Percentiles rank a stretch among this genome's conserved stretches.
phyloP scores from a whole-genome alignment of 805 yeast genomes.

The Diddensiella transvaalensis region DNA sequence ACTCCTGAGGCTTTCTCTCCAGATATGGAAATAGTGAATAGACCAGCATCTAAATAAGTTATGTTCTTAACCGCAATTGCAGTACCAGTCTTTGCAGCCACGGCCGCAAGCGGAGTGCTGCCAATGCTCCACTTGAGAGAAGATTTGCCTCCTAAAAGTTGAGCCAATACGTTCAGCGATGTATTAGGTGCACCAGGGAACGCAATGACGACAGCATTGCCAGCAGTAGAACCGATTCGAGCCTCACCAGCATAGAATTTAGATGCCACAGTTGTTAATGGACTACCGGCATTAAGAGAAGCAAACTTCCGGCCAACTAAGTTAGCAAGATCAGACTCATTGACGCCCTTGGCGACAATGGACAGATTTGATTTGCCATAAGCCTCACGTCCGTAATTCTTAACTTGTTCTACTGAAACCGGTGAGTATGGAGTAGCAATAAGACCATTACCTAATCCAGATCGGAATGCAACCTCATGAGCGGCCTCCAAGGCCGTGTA shows the following conservation, averaged over 20 bases:
- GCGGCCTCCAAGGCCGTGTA: conserved; percentile 71
- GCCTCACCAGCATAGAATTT: conserved; percentile 60
- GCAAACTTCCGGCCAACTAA: conserved; percentile 60
- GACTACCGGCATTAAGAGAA: conserved; percentile 58
- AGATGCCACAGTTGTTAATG: conserved; percentile 42
- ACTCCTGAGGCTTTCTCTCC: conserved; percentile 59
- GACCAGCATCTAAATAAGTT: conserved; percentile 73
- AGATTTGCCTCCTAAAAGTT: conserved; percentile 52
- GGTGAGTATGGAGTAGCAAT: conserved; percentile 63
- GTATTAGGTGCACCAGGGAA: conserved; percentile 63
- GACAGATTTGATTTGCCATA: conserved; percentile 70
- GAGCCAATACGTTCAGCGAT: conserved; percentile 65
- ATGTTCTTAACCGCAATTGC: conserved; percentile 50
- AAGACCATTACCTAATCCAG: conserved; percentile 82
- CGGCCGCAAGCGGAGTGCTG: conserved; percentile 46
- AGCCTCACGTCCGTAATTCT: conserved; percentile 59
- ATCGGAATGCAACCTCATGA: conserved; percentile 78
- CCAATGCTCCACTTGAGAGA: conserved; percentile 54
- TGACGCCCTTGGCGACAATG: conserved; percentile 70
- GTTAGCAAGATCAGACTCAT: conserved; percentile 60
- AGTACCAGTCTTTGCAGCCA: conserved; percentile 42
- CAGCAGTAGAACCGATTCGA: conserved; percentile 55
- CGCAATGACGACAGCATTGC: conserved; percentile 74
- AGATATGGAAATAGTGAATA: conserved; percentile 67
- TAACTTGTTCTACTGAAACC: conserved; percentile 60